Evolutionary conservation across 306 rosid species (phyloP).

Genomic region (Gynostemma pentaphyllum): DNA sequence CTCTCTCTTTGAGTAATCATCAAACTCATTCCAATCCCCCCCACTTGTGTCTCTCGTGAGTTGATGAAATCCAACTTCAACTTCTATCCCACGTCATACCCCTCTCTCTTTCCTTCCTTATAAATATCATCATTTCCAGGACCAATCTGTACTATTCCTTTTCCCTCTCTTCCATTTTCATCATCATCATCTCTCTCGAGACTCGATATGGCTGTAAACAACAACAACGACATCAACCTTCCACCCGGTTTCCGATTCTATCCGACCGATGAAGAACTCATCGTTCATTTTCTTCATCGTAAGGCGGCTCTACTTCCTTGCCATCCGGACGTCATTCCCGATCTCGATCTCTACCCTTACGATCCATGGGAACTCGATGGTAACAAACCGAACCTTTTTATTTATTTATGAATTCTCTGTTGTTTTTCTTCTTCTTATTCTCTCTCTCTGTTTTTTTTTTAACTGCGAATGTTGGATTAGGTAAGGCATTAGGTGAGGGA

Average conservation of each 20-base stretch:
- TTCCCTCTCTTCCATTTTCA: neutral
- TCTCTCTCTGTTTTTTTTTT: too few species aligned
- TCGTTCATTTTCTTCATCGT: slow-evolving; percentile 85
- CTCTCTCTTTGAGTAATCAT: neutral
- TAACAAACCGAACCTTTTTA: slow-evolving; percentile 1
- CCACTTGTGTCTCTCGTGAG: slow-evolving; percentile 13
- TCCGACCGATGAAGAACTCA: slow-evolving; percentile 91
- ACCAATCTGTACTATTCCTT: slow-evolving; percentile 1
- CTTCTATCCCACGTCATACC: slow-evolving; percentile 9
- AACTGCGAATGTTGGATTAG: slow-evolving; percentile 20
- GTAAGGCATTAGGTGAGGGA: slow-evolving; percentile 81
- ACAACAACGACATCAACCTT: slow-evolving; percentile 42
- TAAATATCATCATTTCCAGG: slow-evolving; percentile 30
- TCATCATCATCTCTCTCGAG: neutral
- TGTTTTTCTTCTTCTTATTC: slow-evolving; percentile 2
- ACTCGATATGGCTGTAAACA: slow-evolving; percentile 34
- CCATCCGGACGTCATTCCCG: slow-evolving; percentile 95
- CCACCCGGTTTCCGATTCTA: slow-evolving; percentile 88
- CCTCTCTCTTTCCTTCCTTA: slow-evolving; percentile 11
- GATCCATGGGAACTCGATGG: slow-evolving; percentile 94
- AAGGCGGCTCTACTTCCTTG: slow-evolving; percentile 76
- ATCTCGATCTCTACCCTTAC: slow-evolving; percentile 65
- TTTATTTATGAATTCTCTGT: neutral
- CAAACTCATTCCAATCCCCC: neutral
- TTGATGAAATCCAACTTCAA: slow-evolving; percentile 4